phyloP scores from a whole-genome alignment of 306 rosid genomes.

The Rosa chinensis region DNA sequence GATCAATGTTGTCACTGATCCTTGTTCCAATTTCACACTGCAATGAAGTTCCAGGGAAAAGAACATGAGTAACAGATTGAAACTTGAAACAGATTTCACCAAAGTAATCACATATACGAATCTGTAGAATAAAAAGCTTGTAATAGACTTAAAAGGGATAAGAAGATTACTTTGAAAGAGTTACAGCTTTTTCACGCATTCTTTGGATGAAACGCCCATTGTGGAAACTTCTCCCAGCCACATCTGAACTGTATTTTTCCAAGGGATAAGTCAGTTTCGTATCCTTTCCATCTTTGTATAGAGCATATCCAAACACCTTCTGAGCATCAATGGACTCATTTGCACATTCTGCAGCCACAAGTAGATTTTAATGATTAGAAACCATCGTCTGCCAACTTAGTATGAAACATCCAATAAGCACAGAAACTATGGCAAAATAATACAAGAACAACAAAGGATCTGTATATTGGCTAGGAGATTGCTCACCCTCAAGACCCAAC shows the following conservation, averaged over 20 bases:
- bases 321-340: slow-evolving; percentile 26
- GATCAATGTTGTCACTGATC: slow-evolving; percentile 8
- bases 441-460: not conserved
- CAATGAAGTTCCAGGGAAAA: not conserved
- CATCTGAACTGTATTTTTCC: slow-evolving; percentile 4
- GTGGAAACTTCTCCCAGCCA: slow-evolving; percentile 20
- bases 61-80: not conserved
- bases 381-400: not conserved
- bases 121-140: not conserved
- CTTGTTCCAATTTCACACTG: slow-evolving; percentile 20
- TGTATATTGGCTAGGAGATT: not conserved
- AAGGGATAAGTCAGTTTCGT: not conserved
- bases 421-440: not conserved
- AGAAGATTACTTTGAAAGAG: slow-evolving; percentile 16
- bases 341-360: slow-evolving; percentile 29
- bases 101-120: not conserved
- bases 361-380: slow-evolving; percentile 8
- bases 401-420: not conserved
- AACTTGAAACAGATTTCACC: not conserved
- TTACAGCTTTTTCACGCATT: slow-evolving; percentile 11
- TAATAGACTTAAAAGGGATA: not conserved
- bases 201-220: slow-evolving; percentile 54
- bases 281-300: slow-evolving; percentile 34
- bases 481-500: slow-evolving; percentile 54
- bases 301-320: slow-evolving; percentile 26